phyloP scores from a whole-genome alignment of 345 rosid species.

The Brassica incana region DNA sequence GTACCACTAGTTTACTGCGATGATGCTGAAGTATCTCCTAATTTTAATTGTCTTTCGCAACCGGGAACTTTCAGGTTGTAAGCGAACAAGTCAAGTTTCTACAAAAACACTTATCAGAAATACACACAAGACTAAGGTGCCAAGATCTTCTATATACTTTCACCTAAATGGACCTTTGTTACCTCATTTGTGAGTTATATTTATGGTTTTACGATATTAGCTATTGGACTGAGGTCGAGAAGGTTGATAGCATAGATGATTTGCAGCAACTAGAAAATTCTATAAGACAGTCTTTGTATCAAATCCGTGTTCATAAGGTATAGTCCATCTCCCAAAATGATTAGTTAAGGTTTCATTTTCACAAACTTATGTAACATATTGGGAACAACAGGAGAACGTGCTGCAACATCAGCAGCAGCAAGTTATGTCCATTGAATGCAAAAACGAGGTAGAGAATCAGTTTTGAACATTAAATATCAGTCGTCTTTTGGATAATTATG shows the following conservation, averaged over 20 bases:
- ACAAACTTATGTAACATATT: constrained; percentile 15
- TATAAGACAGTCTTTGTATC: constrained; percentile 50
- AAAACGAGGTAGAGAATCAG: constrained; percentile 43
- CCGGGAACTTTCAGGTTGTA: constrained; percentile 44
- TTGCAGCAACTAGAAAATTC: constrained; percentile 63
- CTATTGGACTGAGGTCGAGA: constrained; percentile 57
- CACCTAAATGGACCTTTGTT: neutral
- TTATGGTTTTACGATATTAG: constrained; percentile 41
- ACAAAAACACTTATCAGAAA: constrained; percentile 54
- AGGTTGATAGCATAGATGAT: constrained; percentile 48
- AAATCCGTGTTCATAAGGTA: constrained; percentile 57
- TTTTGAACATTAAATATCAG: neutral
- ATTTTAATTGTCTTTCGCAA: neutral
- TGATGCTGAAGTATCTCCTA: constrained; percentile 22
- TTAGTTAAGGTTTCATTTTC: constrained; percentile 4
- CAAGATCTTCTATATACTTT: constrained; percentile 7
- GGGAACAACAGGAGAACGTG: constrained; percentile 20
- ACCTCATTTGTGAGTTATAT: constrained; percentile 7
- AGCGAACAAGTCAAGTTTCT: constrained; percentile 45
- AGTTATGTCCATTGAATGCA: constrained; percentile 48
- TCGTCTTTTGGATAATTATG: neutral
- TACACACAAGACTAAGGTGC: constrained; percentile 59
- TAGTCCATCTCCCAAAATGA: constrained; percentile 6
- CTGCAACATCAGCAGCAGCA: constrained; percentile 34
- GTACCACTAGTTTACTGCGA: constrained; percentile 2